Conservation (phyloP, 805 yeast species). For the Sungouiella thailandica region DNA sequence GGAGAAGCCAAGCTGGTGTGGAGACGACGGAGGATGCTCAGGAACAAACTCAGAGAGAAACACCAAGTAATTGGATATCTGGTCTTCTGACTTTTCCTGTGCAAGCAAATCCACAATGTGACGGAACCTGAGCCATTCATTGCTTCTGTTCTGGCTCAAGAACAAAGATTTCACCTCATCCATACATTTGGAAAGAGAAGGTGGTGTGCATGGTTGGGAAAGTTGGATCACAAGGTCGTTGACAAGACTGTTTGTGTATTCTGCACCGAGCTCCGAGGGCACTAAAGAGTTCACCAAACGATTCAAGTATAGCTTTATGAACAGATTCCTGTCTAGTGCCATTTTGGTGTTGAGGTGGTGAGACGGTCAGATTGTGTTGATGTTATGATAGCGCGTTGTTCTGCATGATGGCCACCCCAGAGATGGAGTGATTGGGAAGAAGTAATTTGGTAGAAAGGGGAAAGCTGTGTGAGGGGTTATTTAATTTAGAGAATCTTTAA, state of each 20-base stretch:
- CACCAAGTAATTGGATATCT: slow-evolving; percentile 31
- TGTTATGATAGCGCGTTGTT: slow-evolving; percentile 3
- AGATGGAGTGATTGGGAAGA: too few relatives aligned
- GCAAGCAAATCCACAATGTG: slow-evolving; percentile 25
- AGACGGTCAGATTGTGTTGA: neutral
- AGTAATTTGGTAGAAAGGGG: too few relatives aligned
- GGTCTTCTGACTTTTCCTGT: slow-evolving; percentile 23
- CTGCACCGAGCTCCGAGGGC: slow-evolving; percentile 34
- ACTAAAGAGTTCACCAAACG: slow-evolving; percentile 33
- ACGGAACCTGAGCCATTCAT: slow-evolving; percentile 33
- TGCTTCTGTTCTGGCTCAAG: slow-evolving; percentile 20
- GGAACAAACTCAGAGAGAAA: slow-evolving; percentile 19
- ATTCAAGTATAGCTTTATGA: slow-evolving; percentile 27
- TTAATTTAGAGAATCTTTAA: too few relatives aligned
- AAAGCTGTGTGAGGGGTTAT: too few relatives aligned
- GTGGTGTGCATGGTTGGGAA: slow-evolving; percentile 7
- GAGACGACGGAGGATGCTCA: neutral
- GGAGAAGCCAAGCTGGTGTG: neutral
- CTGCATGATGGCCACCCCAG: too few relatives aligned
- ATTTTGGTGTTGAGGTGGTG: slow-evolving; percentile 8
- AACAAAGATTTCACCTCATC: slow-evolving; percentile 20
- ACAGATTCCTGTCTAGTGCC: slow-evolving; percentile 29
- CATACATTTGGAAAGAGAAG: slow-evolving; percentile 17
- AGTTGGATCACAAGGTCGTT: slow-evolving; percentile 20
- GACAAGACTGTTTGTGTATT: slow-evolving; percentile 26